A percentile compares a stretch with the other conserved stretches of the same genome.
Conservation (phyloP, 345 rosid species). For the Lumnitzera littorea region DNA sequence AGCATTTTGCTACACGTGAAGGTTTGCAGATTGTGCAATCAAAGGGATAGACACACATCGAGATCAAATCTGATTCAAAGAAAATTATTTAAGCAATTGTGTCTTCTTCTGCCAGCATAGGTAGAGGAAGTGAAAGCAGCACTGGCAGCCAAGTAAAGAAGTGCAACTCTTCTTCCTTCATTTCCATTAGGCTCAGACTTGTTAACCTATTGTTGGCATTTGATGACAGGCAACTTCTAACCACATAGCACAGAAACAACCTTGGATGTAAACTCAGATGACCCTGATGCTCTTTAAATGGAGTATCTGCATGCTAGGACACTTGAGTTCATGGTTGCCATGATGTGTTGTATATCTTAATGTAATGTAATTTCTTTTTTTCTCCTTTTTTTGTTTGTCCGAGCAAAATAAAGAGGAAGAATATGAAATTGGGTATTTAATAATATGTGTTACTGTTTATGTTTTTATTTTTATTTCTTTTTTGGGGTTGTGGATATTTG, state of each 20-base stretch:
- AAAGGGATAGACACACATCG: no score
- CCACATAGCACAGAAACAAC: slow-evolving; percentile 29
- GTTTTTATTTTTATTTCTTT: neutral
- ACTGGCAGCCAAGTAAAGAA: slow-evolving; percentile 62
- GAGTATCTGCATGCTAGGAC: slow-evolving; percentile 81
- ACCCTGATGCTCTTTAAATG: slow-evolving; percentile 46
- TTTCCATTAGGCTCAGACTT: slow-evolving; percentile 17
- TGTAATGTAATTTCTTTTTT: neutral
- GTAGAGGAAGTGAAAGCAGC: slow-evolving; percentile 62
- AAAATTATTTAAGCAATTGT: no score
- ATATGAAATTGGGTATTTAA: neutral
- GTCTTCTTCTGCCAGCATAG: slow-evolving; percentile 66
- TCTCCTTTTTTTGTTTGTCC: slow-evolving; percentile 1
- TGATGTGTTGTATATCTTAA: slow-evolving; percentile 12
- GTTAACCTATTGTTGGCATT: slow-evolving; percentile 41
- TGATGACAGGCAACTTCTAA: slow-evolving; percentile 54
- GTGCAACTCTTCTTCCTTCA: slow-evolving; percentile 72
- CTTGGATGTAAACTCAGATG: slow-evolving; percentile 61
- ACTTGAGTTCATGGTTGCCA: slow-evolving; percentile 84
- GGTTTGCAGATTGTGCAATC: no score
- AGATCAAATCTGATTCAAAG: no score
- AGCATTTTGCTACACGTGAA: no score
- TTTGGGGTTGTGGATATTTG: slow-evolving; percentile 23
- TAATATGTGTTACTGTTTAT: neutral
- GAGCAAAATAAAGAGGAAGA: slow-evolving; percentile 1